Base-by-base conservation (phyloP, 345 rosid genomes). In the Balakata baccata region DNA sequence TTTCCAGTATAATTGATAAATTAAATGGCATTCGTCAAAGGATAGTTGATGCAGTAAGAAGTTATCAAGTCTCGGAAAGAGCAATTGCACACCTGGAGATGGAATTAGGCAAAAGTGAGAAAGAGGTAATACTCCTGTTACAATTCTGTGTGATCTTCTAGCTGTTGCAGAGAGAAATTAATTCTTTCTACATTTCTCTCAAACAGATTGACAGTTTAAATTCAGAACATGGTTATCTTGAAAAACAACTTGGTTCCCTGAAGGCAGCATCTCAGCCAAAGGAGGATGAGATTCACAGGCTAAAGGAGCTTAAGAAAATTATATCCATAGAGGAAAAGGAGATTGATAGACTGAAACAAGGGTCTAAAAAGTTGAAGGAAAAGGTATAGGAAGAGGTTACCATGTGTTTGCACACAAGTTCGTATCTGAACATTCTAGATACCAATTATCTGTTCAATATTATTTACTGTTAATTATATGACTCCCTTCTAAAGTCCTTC, bases 71-170 rank as follows among this genome's bases (percentile, higher is more conserved):
- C 68, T 84, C 90, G 78, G 96, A 92, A 75, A 91, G 83, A 76
- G 86, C 75, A 69, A 85, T 87, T 75, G 77, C 85, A 22, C 78
- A 64, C 79, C 73, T 91, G 73, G 92, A 92, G 83, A 89, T 91
- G 98, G 99, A 91, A 79, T 75, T 90, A 72, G 96, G 96, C 9
- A 95, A 91, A 86, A 82, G 88, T 83, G 91, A 81, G 85, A 90
- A 86, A 77, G 96, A 95, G 98, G 98, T 95, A 83, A 46, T 49
- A 11, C 60, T 29, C 34, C 34, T 29, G 7, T 72, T 56, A 41
- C 71, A 54, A 58, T 60, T 37, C 29, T 25, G 16, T 70, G 38
- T 18, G 7, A 22, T 37, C 49, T 64, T 70, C 69, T 57, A 17
- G 20, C 58, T 67, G 34, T 29, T 11, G 23, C 3, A 29, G 46